Base-by-base conservation (phyloP, 495 filamentous ascomycete genomes). In the Tuber calosporum region DNA sequence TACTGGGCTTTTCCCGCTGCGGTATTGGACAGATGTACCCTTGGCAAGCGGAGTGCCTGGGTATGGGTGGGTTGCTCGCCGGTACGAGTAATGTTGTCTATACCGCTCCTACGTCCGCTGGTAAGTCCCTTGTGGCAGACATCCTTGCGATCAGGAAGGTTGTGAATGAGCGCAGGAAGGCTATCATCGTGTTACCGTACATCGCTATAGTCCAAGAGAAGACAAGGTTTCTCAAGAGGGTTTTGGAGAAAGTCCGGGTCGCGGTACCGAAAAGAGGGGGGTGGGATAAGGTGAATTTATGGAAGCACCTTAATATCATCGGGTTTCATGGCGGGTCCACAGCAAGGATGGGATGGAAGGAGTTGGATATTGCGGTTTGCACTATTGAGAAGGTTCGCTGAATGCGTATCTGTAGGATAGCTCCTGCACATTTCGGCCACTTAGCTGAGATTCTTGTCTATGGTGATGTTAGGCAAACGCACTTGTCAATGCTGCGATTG, bases 171-270 rank as follows among this genome's bases (percentile, higher is more conserved):
- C 83, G 85, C 19, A 86, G 87, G 71, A 94, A 94, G 78, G 92
- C 90, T 3, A 85, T 95, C 30, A 79, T 94, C 15, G 89, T 93
- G n/a, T 84, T 95, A 42, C 92, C 92, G 1, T 95, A 92, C 82
- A 90, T 94, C 68, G 90, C 92, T 22, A 86, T 94, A 34, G 91
- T 95, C 4, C 91, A 93, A 79, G 92, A 95, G 80, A 94, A 94
- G 81, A 85, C 92, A 37, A 89, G 87, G 72, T 94, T 91, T 89
- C 83, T 95, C 69, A 87, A 90, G 66, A 89, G 86, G 66, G 85
- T 92, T 66, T 87, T 93, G 39, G 85, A 88, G 66, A 87, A 86
- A 68, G 88, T 94, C 37, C 85, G 85, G 67, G 89, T 86, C 37
- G 62, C 81, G 45, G 66, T 83, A 13, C 84, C 80, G 83, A 82